These are phyloP conservation scores for Miscanthus lutarioriparius DNA, from an alignment of 176 grass and related monocot species.

Conservation along the genomic window DNA sequence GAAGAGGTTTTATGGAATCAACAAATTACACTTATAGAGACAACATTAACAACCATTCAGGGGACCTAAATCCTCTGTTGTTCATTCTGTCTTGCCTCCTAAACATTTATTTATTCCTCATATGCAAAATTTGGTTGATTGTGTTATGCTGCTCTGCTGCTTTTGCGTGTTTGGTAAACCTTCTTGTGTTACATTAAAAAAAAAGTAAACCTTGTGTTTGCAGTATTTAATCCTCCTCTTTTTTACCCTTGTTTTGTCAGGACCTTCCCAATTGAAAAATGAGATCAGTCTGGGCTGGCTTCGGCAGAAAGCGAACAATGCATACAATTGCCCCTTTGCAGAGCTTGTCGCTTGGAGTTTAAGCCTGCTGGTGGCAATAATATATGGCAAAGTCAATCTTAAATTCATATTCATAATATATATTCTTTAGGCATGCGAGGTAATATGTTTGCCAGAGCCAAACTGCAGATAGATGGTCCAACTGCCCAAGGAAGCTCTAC, in stretches of 20 bases:
- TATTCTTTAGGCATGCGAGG: slow-evolving; percentile 1
- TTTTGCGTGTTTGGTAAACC: not conserved
- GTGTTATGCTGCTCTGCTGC: not conserved
- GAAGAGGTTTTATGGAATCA: not conserved
- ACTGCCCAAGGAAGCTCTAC: slow-evolving; percentile 27
- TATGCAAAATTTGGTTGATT: not conserved
- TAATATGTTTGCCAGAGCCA: not conserved
- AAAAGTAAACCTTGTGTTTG: no score
- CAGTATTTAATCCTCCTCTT: not conserved
- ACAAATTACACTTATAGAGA: not conserved
- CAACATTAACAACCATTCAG: not conserved
- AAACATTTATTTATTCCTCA: not conserved
- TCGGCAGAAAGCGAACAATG: slow-evolving; percentile 30
- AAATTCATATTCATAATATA: slow-evolving; percentile 15
- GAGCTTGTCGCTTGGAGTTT: slow-evolving; percentile 33
- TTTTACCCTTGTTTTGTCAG: slow-evolving; percentile 31
- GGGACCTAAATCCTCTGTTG: not conserved
- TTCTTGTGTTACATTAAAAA: no score
- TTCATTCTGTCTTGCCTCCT: not conserved
- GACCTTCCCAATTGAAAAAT: slow-evolving; percentile 18
- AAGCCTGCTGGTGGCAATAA: slow-evolving; percentile 35
- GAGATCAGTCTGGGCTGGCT: not conserved
- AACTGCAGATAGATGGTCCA: not conserved
- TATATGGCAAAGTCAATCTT: slow-evolving; percentile 34
- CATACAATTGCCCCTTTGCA: slow-evolving; percentile 2